Evolutionary conservation across 805 yeast species (phyloP).

Genomic region (Candida ipomoeae): DNA sequence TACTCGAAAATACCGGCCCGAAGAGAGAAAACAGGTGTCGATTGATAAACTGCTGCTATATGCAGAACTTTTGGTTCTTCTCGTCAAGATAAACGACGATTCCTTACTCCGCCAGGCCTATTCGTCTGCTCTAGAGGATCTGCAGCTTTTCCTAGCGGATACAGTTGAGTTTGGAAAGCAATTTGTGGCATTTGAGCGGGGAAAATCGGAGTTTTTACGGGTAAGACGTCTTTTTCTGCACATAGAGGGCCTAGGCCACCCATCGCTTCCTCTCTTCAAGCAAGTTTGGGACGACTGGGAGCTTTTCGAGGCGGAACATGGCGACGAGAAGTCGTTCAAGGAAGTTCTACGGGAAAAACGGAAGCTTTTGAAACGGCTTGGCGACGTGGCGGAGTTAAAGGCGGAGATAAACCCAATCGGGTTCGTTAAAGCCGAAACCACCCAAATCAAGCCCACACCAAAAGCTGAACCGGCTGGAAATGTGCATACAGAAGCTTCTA

Average conservation of each 20-base stretch:
- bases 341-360: conserved; percentile 66
- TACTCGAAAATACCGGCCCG: neutral
- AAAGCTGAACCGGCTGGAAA: too few relatives aligned
- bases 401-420: conserved; percentile 38
- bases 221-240: conserved; percentile 59
- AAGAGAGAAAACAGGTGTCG: conserved; percentile 13
- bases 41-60: conserved; percentile 25
- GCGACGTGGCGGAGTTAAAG: conserved; percentile 11
- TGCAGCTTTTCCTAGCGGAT: conserved; percentile 39
- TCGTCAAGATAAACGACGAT: neutral
- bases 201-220: conserved; percentile 49
- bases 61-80: neutral
- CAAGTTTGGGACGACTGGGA: conserved; percentile 66
- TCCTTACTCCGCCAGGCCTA: conserved; percentile 18
- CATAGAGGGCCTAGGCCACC: conserved; percentile 22
- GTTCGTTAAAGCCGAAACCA: conserved; percentile 39
- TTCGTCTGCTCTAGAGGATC: conserved; percentile 39
- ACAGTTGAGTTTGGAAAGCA: conserved; percentile 43
- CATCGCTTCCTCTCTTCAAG: conserved; percentile 15
- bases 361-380: conserved; percentile 23
- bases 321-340: conserved; percentile 67
- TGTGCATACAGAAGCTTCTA: conserved; percentile 14
- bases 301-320: conserved; percentile 65
- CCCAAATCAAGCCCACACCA: too few relatives aligned
- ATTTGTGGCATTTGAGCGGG: conserved; percentile 57